Base-by-base conservation (phyloP, 73 alveolate species). In the Paraurostyla sp. region DNA sequence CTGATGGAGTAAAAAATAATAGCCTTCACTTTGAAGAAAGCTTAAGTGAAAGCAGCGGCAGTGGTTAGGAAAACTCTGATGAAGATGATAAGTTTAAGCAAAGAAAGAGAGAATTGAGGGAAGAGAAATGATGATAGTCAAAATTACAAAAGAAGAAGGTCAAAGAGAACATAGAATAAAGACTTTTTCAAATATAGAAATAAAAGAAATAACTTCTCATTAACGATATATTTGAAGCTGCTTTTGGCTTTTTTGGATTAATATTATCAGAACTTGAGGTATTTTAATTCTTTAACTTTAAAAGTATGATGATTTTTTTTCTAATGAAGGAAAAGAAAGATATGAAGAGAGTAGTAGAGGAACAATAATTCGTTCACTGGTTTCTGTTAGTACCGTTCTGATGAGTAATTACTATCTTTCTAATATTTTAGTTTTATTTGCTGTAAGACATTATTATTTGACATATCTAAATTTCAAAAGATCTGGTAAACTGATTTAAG, bases 221-320 rank as follows among this genome's bases (percentile, higher is more conserved):
- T 18, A 65, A 65, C 25, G 82, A 65, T 65, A 58, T 65, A 38
- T 65, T 65, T 38, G 41, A 38, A 58, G 82, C 82, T 32, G 18
- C 41, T 11, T 65, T 38, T 65, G 82, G 54, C 6, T 38, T 65
- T 32, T n/a, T 40, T 38, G 58, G 82, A 2, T 38, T 65, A n/a
- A 38, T 65, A 35, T 0, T 65, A 36, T 32, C 82, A 38, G 36
- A 22, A 35, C 0, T 38, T 1, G 82, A 65, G 56, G 82, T 65
- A 65, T 13, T 33, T 6, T 13, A 0, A 36, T 65, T 40, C 7
- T 4, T 6, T 2, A 29, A 16, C 22, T 7, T 16, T 4, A 29
- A 15, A 38, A 65, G 82, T 65, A 65, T 38, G 86, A 73, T 43
- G 71, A 73, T 48, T 48, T 73, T 36, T 73, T 73, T 46, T 73